Base-by-base conservation (phyloP, 495 filamentous ascomycete genomes). In the Daldinia decipiens region DNA sequence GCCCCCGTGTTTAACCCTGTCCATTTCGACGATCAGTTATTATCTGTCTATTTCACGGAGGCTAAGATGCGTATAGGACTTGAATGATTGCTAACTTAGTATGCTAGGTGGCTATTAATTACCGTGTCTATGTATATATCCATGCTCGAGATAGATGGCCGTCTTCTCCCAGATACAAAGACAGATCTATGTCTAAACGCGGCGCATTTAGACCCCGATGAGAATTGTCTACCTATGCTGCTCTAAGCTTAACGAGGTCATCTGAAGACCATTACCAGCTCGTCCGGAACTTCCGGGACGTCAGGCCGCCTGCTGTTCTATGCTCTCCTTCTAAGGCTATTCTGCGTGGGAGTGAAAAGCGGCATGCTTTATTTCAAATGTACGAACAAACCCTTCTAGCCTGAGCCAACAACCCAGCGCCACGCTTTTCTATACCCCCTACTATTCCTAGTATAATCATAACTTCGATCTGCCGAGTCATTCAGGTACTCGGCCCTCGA, bases 401-500 rank as follows among this genome's bases (percentile, higher is more conserved):
- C 64, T 38, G 59, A 67, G 50, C 55, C 27, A 59, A 58, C 47
- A 60, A 63, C 70, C 70, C 64, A 60, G 70, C 70, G 70, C 64
- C 70, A 56, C 26, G 70, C 70, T 64, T 64, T 57, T 73, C 66
- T 73, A 73, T 66, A 15, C 40, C 69, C 13, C 54, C 54, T 43
- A 13, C 43, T 27, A 19, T 57, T 34, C 60, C 38, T 34, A 54
- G 62, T 59, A 56, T 53, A 47, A 63, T 70, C 62, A 70, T 12
- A 70, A 39, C 54, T 71, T 74, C 31, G 66, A 61, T 59, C 31
- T 59, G 15, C 15, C n/a, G 6, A 60, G 67, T 74, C 67, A 74
- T 57, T 70, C 58, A 17, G 81, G 80, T 24, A 82, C 77, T 27
- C 75, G 79, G 15, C 83, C 83, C 63, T 83, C 83, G 2, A 84